These are phyloP conservation scores for Escallonia herrerae DNA, from an alignment of 129 eudicot genomes.

Conservation along the genomic window DNA sequence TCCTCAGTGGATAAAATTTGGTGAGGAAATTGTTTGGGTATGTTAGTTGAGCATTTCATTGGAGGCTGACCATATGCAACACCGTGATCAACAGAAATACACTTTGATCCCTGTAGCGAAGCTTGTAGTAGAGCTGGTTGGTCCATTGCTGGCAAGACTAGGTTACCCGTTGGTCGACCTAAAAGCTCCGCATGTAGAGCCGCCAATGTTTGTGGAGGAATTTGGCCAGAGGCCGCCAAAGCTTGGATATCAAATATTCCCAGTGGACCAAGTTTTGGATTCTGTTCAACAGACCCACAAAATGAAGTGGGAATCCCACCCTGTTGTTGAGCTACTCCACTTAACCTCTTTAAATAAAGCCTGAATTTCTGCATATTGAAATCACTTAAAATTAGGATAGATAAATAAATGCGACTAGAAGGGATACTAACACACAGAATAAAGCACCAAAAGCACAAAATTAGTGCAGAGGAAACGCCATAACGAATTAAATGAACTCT, in stretches of 20 bases:
- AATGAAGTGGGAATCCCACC: constrained; percentile 49
- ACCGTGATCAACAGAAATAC: constrained; percentile 31
- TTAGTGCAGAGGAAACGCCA: too few relatives aligned
- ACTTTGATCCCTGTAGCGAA: constrained; percentile 31
- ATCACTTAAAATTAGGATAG: constrained; percentile 2
- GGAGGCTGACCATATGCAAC: constrained; percentile 55
- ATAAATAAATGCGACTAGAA: background rate
- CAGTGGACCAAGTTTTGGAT: constrained; percentile 33
- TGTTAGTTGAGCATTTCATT: constrained; percentile 36
- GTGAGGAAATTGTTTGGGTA: constrained; percentile 39
- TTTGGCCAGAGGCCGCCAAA: constrained; percentile 66
- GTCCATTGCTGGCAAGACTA: constrained; percentile 42
- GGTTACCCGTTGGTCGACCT: constrained; percentile 44
- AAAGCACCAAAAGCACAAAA: too few relatives aligned
- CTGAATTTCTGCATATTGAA: constrained; percentile 62
- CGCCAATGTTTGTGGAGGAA: constrained; percentile 63
- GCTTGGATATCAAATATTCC: constrained; percentile 66
- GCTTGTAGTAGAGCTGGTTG: constrained; percentile 47
- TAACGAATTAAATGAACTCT: too few relatives aligned
- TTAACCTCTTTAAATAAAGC: constrained; percentile 67
- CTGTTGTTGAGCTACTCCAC: constrained; percentile 62
- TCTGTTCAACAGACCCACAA: constrained; percentile 48
- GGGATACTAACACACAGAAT: too few relatives aligned
- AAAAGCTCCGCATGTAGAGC: constrained; percentile 69
- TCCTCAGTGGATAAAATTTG: constrained; percentile 28